These are phyloP conservation scores for Aphanocladium album DNA, from an alignment of 2,329 filamentous ascomycete genomes.

Conservation along the genomic window DNA sequence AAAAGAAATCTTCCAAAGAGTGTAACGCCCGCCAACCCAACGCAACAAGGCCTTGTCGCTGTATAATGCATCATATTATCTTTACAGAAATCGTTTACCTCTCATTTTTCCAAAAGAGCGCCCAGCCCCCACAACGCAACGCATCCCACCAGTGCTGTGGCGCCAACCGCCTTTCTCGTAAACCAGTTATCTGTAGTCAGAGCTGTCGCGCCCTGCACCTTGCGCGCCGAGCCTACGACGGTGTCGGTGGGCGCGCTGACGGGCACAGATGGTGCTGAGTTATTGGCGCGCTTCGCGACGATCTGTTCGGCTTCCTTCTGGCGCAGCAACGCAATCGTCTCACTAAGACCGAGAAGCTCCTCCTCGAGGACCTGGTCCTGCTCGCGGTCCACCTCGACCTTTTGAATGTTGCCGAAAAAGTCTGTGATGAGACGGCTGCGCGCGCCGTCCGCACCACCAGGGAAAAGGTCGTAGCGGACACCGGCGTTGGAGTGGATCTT, in stretches of 20 bases:
- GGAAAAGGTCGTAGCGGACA: constrained; percentile 92
- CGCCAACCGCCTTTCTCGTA: constrained; percentile 60
- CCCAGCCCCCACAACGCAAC: constrained; percentile 54
- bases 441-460: constrained; percentile 71
- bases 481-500: constrained; percentile 94
- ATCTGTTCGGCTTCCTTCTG: constrained; percentile 43
- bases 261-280: constrained; percentile 20
- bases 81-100: neutral
- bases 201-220: constrained; percentile 45
- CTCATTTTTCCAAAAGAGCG: constrained; percentile 42
- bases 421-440: constrained; percentile 82
- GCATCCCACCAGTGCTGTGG: constrained; percentile 57
- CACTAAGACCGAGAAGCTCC: constrained; percentile 72
- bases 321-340: constrained; percentile 54
- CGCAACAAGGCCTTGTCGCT: neutral
- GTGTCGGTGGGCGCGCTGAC: constrained; percentile 24
- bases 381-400: constrained; percentile 76
- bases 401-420: constrained; percentile 98
- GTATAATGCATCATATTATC: neutral
- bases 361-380: constrained; percentile 58
- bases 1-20: neutral
- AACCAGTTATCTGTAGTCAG: constrained; percentile 63
- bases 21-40: constrained; percentile 8
- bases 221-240: constrained; percentile 19
- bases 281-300: constrained; percentile 23